Base-by-base conservation (phyloP, 805 yeast genomes). In the Zygosaccharomyces gambellarensis region DNA sequence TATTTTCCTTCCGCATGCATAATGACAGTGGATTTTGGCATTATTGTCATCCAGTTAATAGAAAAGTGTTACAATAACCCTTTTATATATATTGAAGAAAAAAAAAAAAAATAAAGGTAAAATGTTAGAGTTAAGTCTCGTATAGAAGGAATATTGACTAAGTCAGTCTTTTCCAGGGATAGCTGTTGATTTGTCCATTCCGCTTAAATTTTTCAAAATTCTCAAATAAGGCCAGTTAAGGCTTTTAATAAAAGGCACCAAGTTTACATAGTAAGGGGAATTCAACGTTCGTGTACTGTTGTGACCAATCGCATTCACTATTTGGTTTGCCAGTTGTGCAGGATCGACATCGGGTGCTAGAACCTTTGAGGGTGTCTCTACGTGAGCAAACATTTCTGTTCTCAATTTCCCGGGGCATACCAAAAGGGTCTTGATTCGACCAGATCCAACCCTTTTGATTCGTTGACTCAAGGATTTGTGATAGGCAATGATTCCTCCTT, bases 261-360 rank as follows among this genome's bases (percentile, higher is more conserved):
- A 68, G 54, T 83, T 79, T 1, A 88, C 90, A 65, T 90, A 92
- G 39, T 83, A 71, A 0, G 98, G 97, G 28, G 81, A 57, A 53
- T 77, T 83, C 41, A 90, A 76, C 48, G 83, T 87, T 2, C 90
- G 89, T 36, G 83, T 64, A 49, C 75, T 70, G 5, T 94, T 94
- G 43, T 74, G 61, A 43, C 75, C 77, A 29, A 88, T 68, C 0
- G 87, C 80, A 3, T 65, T 61, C 14, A 83, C 70, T 3, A 90
- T 76, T 34, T 71, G 70, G 2, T 60, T 59, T 0, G 97, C 95
- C 12, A 90, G 83, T 52, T 74, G 74, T 7, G 59, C 61, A 0
- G 94, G 90, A 14, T 84, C 83, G 32, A 90, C 71, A 51, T 85
- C 87, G 0, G 97, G 98, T 0, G 98, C 98, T 6, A 90, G 64